Evolutionary conservation across 371 early-diverging fungal genomes (phyloP).

Genomic region (Fennellomyces sp.): DNA sequence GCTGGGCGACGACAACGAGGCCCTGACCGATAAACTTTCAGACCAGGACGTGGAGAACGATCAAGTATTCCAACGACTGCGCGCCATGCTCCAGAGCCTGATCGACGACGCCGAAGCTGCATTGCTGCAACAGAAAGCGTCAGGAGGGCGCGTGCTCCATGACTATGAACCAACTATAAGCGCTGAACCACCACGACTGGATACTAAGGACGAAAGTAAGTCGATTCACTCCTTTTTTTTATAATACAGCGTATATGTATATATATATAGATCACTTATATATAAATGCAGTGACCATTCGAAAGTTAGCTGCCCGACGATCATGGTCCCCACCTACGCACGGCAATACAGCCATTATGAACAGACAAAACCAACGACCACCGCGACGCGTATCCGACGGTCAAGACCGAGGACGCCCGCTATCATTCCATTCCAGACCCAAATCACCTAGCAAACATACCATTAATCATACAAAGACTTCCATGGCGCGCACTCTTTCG

Average conservation of each 20-base stretch:
- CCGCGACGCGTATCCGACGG: conserved; percentile 16
- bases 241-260: neutral
- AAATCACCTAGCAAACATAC: conserved; percentile 4
- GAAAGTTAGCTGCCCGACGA: conserved; percentile 17
- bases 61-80: conserved; percentile 38
- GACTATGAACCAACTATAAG: conserved; percentile 16
- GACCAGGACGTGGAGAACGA: conserved; percentile 40
- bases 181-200: conserved; percentile 4
- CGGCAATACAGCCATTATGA: conserved; percentile 16
- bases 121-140: conserved; percentile 28
- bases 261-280: neutral
- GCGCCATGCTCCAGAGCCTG: conserved; percentile 29
- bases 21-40: conserved; percentile 15
- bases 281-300: conserved; percentile 9
- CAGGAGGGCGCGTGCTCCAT: conserved; percentile 19
- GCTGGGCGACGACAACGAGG: conserved; percentile 2
- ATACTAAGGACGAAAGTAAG: conserved; percentile 2
- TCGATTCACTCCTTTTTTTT: neutral
- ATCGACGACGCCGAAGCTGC: conserved; percentile 51
- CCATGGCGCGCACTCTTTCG: conserved; percentile 24
- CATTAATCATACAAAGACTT: conserved; percentile 17
- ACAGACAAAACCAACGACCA: conserved; percentile 18
- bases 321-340: conserved; percentile 15
- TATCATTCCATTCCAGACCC: conserved; percentile 6
- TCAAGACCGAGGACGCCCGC: conserved; percentile 9